Evolutionary conservation across 2,329 filamentous ascomycete species (phyloP), one percentile per base, ranked within the genome.

Genomic region (Elsinoe australis): DNA sequence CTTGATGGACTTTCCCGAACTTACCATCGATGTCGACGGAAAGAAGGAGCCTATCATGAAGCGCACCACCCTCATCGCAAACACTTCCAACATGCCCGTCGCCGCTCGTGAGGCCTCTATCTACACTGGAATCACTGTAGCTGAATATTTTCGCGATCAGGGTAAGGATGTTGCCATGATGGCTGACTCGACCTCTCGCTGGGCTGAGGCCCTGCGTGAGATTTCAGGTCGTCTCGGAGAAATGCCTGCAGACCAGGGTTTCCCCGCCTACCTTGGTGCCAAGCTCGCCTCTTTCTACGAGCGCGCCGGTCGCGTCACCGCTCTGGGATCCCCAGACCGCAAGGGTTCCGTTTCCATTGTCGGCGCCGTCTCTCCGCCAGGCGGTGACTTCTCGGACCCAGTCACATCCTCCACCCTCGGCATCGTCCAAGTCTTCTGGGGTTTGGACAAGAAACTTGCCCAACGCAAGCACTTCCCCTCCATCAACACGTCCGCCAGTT

Each of bases 351-450:
- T 98, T 71, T 95, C 87, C 66, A 95, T 98, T 60, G 92, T 98
- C 60, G 92, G 89, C 63, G 92, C 92, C 52, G 92, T 98, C 69
- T 95, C 87, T 59, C 92, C 92, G 46, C 92, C 92, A 9, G 92
- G 90, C 73, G 92, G 92, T 79, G 92, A 98, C 74, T 98, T 96
- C 76, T 95, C 92, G 36, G 92, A 98, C 71, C 92, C 92, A 15
- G 92, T 98, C 62, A 98, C 92, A 10, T 87, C 80, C 52, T 85
- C 86, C 56, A 98, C 92, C 15, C 82, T 98, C 39, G 80, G 85
- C 79, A 98, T 98, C 63, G 92, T 98, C 61, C 92, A 98, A 68
- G 92, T 98, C 58, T 98, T 98, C 75, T 98, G 92, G 92, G 92
- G 92, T 77, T 79, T 96, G 44, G 92, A 98, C 76, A 96, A 98